Evolutionary conservation across 192 early-diverging fungal genomes (phyloP).

Genomic region (Coemansia sp.): DNA sequence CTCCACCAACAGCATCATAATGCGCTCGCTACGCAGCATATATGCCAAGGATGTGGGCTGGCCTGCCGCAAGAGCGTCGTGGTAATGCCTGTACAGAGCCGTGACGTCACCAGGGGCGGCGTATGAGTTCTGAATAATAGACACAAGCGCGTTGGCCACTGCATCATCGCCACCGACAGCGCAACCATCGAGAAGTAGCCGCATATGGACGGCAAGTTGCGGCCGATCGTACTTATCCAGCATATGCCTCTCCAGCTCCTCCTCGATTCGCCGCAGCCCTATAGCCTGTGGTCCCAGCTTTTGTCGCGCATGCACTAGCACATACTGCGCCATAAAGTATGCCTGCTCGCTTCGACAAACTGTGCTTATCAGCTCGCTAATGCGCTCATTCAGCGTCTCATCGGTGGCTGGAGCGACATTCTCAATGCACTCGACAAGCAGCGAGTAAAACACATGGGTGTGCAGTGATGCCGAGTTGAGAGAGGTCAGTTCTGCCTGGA

Average conservation of each 20-base stretch:
- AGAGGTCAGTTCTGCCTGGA: slow-evolving; percentile 67
- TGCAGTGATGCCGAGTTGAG: slow-evolving; percentile 68
- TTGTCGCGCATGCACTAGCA: slow-evolving; percentile 27
- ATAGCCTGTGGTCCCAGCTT: slow-evolving; percentile 26
- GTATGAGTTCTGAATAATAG: slow-evolving; percentile 45
- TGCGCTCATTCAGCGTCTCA: slow-evolving; percentile 56
- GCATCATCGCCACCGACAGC: slow-evolving; percentile 34
- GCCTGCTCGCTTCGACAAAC: slow-evolving; percentile 48
- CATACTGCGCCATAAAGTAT: slow-evolving; percentile 45
- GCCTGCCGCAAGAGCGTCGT: slow-evolving; percentile 15
- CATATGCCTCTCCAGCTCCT: slow-evolving; percentile 49
- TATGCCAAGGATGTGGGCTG: slow-evolving; percentile 9
- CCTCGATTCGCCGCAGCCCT: slow-evolving; percentile 31
- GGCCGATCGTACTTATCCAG: slow-evolving; percentile 42
- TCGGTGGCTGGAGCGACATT: slow-evolving; percentile 63
- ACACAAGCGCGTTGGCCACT: slow-evolving; percentile 34
- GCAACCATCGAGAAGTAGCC: slow-evolving; percentile 34
- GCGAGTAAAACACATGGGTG: slow-evolving; percentile 66
- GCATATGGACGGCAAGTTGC: slow-evolving; percentile 44
- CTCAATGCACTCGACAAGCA: slow-evolving; percentile 65
- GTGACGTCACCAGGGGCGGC: slow-evolving; percentile 47
- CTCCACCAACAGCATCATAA: slow-evolving; percentile 41
- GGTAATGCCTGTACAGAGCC: slow-evolving; percentile 39
- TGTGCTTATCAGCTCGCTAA: slow-evolving; percentile 59
- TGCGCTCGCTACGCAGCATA: slow-evolving; percentile 34